Percentiles rank a stretch among this genome's conserved stretches.
These are phyloP conservation scores for Fusarium mangiferae DNA, from an alignment of 2,329 filamentous ascomycete species.

Conservation along the genomic window DNA sequence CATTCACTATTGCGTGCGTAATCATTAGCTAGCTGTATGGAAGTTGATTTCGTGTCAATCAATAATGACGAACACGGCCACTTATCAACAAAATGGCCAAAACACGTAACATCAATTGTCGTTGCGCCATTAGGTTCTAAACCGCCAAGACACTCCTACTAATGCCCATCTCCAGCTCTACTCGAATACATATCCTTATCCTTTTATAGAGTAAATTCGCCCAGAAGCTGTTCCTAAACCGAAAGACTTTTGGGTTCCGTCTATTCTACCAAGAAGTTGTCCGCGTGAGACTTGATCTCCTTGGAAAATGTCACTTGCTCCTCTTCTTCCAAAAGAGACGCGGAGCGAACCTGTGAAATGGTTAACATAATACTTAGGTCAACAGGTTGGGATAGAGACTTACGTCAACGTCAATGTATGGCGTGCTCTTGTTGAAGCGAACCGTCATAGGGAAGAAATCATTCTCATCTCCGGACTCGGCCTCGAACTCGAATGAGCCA, in stretches of 20 bases:
- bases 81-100: slow-evolving; percentile 5
- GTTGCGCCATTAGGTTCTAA: slow-evolving; percentile 47
- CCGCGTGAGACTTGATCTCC: slow-evolving; percentile 80
- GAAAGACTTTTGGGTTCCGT: slow-evolving; percentile 38
- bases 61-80: neutral
- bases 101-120: slow-evolving; percentile 41
- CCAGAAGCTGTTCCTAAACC: slow-evolving; percentile 32
- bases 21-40: neutral
- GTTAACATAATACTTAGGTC: slow-evolving; percentile 6
- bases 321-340: slow-evolving; percentile 77
- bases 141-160: slow-evolving; percentile 40
- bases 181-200: slow-evolving; percentile 36
- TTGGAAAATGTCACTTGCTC: slow-evolving; percentile 86
- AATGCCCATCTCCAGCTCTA: slow-evolving; percentile 33
- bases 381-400: slow-evolving; percentile 52
- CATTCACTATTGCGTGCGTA: neutral
- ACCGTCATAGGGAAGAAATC: slow-evolving; percentile 99
- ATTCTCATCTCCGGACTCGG: slow-evolving; percentile 84
- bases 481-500: slow-evolving; percentile 96
- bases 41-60: neutral
- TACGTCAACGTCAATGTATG: slow-evolving; percentile 94
- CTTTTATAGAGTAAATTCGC: slow-evolving; percentile 36
- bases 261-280: slow-evolving; percentile 81
- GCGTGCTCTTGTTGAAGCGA: slow-evolving; percentile 84
- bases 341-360: slow-evolving; percentile 66